Percentiles rank a stretch among this genome's conserved stretches.
These are phyloP conservation scores for Fusarium fujikuroi DNA, from an alignment of 2,329 filamentous ascomycete genomes.

Conservation along the genomic window DNA sequence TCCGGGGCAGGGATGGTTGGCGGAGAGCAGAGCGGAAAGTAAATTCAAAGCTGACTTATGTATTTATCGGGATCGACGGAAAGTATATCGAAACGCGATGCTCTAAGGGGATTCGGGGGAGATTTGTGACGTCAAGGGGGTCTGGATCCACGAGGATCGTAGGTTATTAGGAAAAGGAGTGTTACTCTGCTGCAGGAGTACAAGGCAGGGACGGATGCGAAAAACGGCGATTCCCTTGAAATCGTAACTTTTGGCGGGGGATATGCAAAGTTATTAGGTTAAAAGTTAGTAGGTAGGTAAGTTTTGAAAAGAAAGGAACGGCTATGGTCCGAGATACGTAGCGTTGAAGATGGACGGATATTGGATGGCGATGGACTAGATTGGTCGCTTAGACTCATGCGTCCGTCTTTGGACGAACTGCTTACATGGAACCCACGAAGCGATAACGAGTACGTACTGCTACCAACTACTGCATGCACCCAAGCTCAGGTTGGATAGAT, in stretches of 20 bases:
- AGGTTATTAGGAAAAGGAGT: conserved; percentile 18
- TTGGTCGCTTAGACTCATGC: conserved; percentile 19
- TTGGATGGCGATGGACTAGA: conserved; percentile 13
- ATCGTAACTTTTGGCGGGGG: conserved; percentile 10
- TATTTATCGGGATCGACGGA: conserved; percentile 38
- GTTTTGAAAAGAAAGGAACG: conserved; percentile 4
- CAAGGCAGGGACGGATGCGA: conserved; percentile 13
- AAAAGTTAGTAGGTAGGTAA: neutral
- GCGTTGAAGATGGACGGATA: conserved; percentile 24
- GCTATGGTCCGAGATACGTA: conserved; percentile 19
- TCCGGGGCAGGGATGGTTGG: conserved; percentile 2
- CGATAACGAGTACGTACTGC: conserved; percentile 36
- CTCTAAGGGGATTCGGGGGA: conserved; percentile 30
- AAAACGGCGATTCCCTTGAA: conserved; percentile 7
- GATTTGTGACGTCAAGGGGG: conserved; percentile 44
- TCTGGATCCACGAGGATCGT: conserved; percentile 24
- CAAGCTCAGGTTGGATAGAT: neutral
- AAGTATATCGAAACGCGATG: conserved; percentile 35
- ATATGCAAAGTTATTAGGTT: conserved; percentile 18
- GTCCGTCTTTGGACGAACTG: conserved; percentile 26
- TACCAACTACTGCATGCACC: neutral
- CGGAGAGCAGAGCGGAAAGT: conserved; percentile 22
- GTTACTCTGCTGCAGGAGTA: conserved; percentile 22
- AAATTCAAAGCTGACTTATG: conserved; percentile 24
- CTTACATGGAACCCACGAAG: conserved; percentile 2